phyloP scores from a whole-genome alignment of 106 monocot genomes.

The Acorus calamus region DNA sequence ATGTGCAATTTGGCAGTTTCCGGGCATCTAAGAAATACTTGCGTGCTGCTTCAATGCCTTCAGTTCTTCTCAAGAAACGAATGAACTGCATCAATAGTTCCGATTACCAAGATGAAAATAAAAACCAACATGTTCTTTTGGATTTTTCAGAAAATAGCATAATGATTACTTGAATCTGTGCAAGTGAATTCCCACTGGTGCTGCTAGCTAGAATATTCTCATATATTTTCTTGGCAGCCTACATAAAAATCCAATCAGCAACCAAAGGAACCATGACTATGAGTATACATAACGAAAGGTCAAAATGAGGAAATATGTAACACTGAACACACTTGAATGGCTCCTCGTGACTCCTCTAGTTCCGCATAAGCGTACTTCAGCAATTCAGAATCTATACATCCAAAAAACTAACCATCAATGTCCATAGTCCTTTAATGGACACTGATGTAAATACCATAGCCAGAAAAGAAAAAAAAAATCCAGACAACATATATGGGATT shows the following conservation, averaged over 20 bases:
- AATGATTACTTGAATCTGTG: constrained; percentile 64
- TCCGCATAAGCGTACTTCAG: constrained; percentile 95
- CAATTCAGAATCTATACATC: constrained; percentile 56
- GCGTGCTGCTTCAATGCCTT: constrained; percentile 89
- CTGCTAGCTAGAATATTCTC: constrained; percentile 54
- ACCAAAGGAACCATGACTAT: constrained; percentile 1
- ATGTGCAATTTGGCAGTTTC: constrained; percentile 73
- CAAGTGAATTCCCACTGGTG: constrained; percentile 41
- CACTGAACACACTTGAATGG: constrained; percentile 50
- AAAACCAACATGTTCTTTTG: constrained; percentile 4
- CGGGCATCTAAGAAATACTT: constrained; percentile 89
- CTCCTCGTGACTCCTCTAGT: constrained; percentile 84
- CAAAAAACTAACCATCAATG: background rate
- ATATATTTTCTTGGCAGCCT: constrained; percentile 91
- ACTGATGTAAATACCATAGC: too few species aligned
- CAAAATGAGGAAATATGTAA: background rate
- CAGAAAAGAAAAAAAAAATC: too few species aligned
- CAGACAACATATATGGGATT: too few species aligned
- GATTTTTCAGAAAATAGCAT: background rate
- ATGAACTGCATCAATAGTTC: constrained; percentile 48
- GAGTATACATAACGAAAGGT: background rate
- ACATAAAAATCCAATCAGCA: constrained; percentile 11
- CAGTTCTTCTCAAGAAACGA: constrained; percentile 88
- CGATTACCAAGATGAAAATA: background rate
- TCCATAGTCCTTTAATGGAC: too few species aligned